Evolutionary conservation across 2,329 filamentous ascomycete species (phyloP).

Genomic region (Fusarium nurragi): DNA sequence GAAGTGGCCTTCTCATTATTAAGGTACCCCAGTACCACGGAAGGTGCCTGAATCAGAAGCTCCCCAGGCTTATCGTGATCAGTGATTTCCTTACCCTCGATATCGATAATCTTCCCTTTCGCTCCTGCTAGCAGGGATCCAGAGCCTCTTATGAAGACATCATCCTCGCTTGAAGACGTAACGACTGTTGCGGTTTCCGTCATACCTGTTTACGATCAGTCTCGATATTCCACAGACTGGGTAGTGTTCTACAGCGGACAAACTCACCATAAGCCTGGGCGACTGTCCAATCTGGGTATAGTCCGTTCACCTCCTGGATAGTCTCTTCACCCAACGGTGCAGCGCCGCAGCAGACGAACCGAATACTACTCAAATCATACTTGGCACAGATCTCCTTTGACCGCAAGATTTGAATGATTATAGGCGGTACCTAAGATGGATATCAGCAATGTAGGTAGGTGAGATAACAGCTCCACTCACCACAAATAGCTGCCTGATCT

Average conservation of each 20-base stretch:
- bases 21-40: constrained; percentile 82
- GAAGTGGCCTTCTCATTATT: constrained; percentile 84
- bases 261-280: constrained; percentile 75
- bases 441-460: fast-evolving
- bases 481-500: constrained; percentile 24
- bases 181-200: constrained; percentile 24
- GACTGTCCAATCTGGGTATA: constrained; percentile 72
- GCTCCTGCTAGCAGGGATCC: constrained; percentile 72
- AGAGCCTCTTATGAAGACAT: constrained; percentile 74
- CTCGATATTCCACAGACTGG: fast-evolving
- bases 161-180: constrained; percentile 57
- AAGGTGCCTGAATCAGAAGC: constrained; percentile 80
- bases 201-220: constrained; percentile 55
- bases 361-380: constrained; percentile 24
- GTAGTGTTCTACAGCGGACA: too few species aligned
- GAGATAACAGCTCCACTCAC: not conserved
- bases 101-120: constrained; percentile 70
- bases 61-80: constrained; percentile 79
- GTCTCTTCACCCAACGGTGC: constrained; percentile 78
- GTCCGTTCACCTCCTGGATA: constrained; percentile 66
- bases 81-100: constrained; percentile 74
- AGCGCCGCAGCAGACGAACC: constrained; percentile 52
- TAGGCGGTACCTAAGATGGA: constrained; percentile 1
- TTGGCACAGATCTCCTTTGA: constrained; percentile 13
- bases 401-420: constrained; percentile 17